Evolutionary conservation across 495 filamentous ascomycete species (phyloP), one percentile per base, ranked within the genome.

Genomic region (Geoglossum glabrum): DNA sequence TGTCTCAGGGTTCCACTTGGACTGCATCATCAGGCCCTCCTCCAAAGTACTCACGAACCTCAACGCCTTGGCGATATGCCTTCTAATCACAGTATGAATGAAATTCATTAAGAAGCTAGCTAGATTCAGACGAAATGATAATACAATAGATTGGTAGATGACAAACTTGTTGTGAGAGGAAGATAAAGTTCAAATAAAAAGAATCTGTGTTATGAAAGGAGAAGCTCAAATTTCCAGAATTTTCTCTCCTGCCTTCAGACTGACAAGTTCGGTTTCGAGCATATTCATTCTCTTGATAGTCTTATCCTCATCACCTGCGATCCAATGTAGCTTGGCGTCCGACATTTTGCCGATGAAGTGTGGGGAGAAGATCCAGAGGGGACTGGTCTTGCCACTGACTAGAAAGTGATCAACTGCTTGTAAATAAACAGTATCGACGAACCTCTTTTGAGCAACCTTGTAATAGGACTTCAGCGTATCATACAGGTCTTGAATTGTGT

Each of bases 391-490:
- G 0, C 71, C 72, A 1, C 46, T 66, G 0, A 74, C 34, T 10
- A 78, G 64, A 52, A 63, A 62, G 38, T 66, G 61, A 30, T 71
- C 66, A 0, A 64, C 61, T 3, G 66, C 71, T 59, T 76, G 72
- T 61, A 71, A 68, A 59, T 69, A 77, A 17, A 82, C 64, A 56
- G 66, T 70, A 57, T 83, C 80, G 10, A 80, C 70, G 55, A 83
- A 81, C 0, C 74, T 68, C 57, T 76, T 76, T 19, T 61, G 66
- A 0, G 78, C 71, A 0, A 83, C 76, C 47, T 76, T 75, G 68
- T 85, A 84, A 62, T 85, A 85, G 1, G 73, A 67, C 47, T 73
- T 56, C 1, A 84, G 65, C n/a, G 75, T 74, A 59, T 84, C 76
- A 51, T 83, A 77, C 7, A 84, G 71, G 0, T 79, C 72, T 50